These are phyloP conservation scores for Phytophthora meadii DNA, from an alignment of 352 stramenopile species.

Conservation along the genomic window DNA sequence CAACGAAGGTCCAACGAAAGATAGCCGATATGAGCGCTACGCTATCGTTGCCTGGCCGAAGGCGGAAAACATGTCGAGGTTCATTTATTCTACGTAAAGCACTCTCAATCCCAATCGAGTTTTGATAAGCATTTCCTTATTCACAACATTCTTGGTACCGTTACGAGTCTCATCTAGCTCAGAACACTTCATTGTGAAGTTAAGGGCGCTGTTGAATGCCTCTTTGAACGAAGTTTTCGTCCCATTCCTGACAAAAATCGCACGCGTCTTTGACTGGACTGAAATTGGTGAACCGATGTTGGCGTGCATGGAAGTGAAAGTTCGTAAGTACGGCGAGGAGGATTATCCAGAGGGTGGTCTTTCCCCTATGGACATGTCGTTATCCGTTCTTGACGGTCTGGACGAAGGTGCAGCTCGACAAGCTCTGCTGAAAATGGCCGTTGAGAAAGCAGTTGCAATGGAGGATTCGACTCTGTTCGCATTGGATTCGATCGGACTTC, in stretches of 20 bases:
- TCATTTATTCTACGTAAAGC: background rate
- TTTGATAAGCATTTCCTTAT: background rate
- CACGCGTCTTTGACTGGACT: slow-evolving; percentile 20
- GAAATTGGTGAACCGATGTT: slow-evolving; percentile 12
- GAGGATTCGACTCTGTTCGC: background rate
- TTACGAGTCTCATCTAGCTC: slow-evolving; percentile 2
- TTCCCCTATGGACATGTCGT: slow-evolving; percentile 6
- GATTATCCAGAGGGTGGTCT: background rate
- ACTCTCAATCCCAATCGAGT: too few species aligned
- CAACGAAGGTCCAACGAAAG: slow-evolving; percentile 30
- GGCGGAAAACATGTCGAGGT: slow-evolving; percentile 7
- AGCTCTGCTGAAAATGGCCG: background rate
- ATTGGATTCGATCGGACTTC: background rate
- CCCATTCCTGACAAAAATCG: slow-evolving; percentile 6
- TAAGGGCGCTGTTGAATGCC: slow-evolving; percentile 78
- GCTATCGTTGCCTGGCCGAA: slow-evolving; percentile 23
- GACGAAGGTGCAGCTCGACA: slow-evolving; percentile 1
- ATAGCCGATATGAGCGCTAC: slow-evolving; percentile 23
- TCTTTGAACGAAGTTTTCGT: slow-evolving; percentile 39
- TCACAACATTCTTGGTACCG: background rate
- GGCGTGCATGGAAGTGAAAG: background rate
- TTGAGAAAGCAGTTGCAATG: slow-evolving; percentile 1
- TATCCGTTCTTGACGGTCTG: slow-evolving; percentile 3
- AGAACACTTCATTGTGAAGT: slow-evolving; percentile 62
- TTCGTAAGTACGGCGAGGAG: background rate